Conservation (phyloP, 163 green algal species). For the Picocystis sp. region DNA sequence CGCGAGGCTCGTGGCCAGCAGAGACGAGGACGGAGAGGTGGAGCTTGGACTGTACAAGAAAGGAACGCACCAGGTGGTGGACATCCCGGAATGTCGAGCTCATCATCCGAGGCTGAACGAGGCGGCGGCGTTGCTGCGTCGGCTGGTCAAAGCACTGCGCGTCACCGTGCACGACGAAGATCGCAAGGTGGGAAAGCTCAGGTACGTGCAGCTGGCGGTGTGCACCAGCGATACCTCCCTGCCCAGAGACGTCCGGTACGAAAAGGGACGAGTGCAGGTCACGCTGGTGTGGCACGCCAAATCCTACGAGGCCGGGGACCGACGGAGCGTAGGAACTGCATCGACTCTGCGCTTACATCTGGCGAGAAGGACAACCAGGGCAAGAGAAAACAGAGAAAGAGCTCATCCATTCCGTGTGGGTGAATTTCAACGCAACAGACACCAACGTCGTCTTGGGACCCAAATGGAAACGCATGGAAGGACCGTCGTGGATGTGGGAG, state of each 20-base stretch:
- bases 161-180: not conserved
- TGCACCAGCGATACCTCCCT: not conserved
- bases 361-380: too few species aligned
- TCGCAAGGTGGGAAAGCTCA: slow-evolving; percentile 1
- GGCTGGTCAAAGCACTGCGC: not conserved
- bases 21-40: not conserved
- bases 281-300: too few species aligned
- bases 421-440: slow-evolving; percentile 41
- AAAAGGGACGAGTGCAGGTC: too few species aligned
- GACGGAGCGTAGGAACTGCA: too few species aligned
- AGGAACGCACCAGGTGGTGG: slow-evolving; percentile 8
- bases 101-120: slow-evolving; percentile 12
- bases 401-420: slow-evolving; percentile 53
- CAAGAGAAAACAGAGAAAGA: too few species aligned
- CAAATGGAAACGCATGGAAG: slow-evolving; percentile 33
- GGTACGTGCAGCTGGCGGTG: slow-evolving; percentile 11
- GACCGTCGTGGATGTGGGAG: slow-evolving; percentile 30
- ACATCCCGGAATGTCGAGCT: slow-evolving; percentile 14
- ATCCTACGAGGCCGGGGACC: too few species aligned
- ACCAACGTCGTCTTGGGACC: slow-evolving; percentile 40
- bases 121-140: not conserved
- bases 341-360: too few species aligned
- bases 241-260: too few species aligned
- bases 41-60: slow-evolving; percentile 13
- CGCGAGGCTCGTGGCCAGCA: slow-evolving; percentile 12